Evolutionary conservation across 768 basidiomycete genomes (phyloP), one percentile per base, ranked within the genome.

Genomic region (Tulasnella sp.): DNA sequence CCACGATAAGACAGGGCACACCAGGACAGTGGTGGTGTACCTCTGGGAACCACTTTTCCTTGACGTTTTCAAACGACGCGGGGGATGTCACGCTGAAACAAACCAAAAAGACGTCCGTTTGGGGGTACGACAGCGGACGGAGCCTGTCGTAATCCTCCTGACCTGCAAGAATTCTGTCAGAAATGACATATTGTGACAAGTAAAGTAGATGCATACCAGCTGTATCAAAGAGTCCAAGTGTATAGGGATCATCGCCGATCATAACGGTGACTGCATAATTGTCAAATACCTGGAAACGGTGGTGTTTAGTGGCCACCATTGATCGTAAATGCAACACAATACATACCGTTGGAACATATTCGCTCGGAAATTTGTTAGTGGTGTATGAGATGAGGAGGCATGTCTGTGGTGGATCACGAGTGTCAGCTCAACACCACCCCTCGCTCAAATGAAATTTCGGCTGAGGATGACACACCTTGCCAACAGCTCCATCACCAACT

Each of bases 41-140:
- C 72, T 99, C 95, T 4, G 95, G 95, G 77, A 98, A 95, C 95
- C 95, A 99, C 67, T 99, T 99, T 71, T 99, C 95, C 77, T 95
- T 98, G 62, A 99, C 93, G 83, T 99, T 98, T 69, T 99, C 95
- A 64, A 96, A 99, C 42, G 90, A 93, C 25, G 95, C 93, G 3
- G 93, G 95, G 8, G 87, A 91, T 35, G 93, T 96, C 60, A 99
- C 95, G 63, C 88, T 92, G 75, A 98, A 99, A 70, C 95, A 99
- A 59, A 99, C 93, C 53, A 99, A 75, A 77, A 99, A 98, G 53
- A 98, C 95, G 63, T 99, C 95, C 55, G 95, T 99, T 70, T 99
- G 95, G 29, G 95, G 95, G 75, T 99, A 99, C 64, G 93, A 96
- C 70, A 99, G 72, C 62, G 95, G 95, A 61, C 95, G 87, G 58